Evolutionary conservation across 2,329 filamentous ascomycete genomes (phyloP).

Genomic region (Arthrobotrys sinensis): DNA sequence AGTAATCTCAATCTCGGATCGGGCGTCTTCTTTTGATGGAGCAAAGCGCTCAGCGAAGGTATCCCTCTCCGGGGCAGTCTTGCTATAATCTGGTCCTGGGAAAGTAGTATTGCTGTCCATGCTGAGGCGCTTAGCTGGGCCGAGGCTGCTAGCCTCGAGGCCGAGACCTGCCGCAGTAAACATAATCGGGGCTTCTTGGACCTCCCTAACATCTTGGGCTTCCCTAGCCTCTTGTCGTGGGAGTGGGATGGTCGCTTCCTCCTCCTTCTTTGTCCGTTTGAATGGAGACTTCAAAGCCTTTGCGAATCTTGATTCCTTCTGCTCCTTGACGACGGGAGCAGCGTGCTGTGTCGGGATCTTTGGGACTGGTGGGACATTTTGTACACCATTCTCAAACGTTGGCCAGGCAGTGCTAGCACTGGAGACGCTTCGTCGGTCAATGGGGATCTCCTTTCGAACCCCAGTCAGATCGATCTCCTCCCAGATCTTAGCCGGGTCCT

Average conservation of each 20-base stretch:
- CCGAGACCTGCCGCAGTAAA: slow-evolving; percentile 11
- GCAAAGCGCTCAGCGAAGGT: slow-evolving; percentile 11
- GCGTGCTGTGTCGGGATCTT: slow-evolving; percentile 33
- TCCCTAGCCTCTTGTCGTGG: neutral
- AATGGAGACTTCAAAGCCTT: slow-evolving; percentile 25
- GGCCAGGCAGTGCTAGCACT: slow-evolving; percentile 45
- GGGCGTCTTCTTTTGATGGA: slow-evolving; percentile 19
- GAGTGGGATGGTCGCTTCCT: neutral
- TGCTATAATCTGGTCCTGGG: slow-evolving; percentile 13
- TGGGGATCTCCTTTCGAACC: slow-evolving; percentile 13
- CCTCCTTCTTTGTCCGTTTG: slow-evolving; percentile 15
- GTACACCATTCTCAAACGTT: slow-evolving; percentile 20
- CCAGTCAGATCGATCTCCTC: slow-evolving; percentile 49
- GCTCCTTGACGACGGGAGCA: neutral
- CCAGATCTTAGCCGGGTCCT: slow-evolving; percentile 56
- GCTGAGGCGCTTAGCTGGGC: slow-evolving; percentile 15
- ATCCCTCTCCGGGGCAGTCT: neutral
- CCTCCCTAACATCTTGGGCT: slow-evolving; percentile 10
- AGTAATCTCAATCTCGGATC: neutral
- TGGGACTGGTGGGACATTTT: slow-evolving; percentile 41
- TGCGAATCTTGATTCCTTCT: slow-evolving; percentile 19
- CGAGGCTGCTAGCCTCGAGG: slow-evolving; percentile 11
- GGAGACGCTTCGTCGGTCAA: slow-evolving; percentile 37
- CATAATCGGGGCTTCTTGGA: slow-evolving; percentile 6
- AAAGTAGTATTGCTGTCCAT: slow-evolving; percentile 34